phyloP scores from a whole-genome alignment of 2,329 filamentous ascomycete species.

The Truncatella angustata region DNA sequence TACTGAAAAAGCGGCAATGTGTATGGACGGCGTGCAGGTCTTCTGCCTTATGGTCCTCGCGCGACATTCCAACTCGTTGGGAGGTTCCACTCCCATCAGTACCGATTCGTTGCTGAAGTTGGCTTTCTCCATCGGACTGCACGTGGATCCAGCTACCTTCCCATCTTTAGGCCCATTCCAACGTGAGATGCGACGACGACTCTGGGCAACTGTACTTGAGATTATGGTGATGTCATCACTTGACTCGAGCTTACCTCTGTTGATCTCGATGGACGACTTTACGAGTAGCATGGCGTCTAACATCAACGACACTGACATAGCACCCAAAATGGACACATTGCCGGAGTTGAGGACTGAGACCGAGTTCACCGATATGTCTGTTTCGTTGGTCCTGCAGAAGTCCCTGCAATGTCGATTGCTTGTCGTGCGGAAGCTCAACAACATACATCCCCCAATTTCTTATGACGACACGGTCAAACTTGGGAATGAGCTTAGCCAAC shows the following conservation, averaged over 20 bases:
- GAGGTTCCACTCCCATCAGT: conserved; percentile 23
- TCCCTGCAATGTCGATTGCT: conserved; percentile 19
- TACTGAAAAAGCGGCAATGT: conserved; percentile 20
- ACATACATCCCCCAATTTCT: conserved; percentile 1
- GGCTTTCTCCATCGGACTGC: conserved; percentile 28
- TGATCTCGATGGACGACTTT: conserved; percentile 15
- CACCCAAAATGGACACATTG: neutral
- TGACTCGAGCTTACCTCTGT: conserved; percentile 21
- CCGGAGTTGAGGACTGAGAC: neutral
- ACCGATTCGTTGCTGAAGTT: conserved; percentile 27
- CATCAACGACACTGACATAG: conserved; percentile 17
- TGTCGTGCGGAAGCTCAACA: conserved; percentile 20
- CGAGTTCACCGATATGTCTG: conserved; percentile 18
- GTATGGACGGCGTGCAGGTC: conserved; percentile 23
- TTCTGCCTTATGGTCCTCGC: conserved; percentile 23
- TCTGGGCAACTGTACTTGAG: conserved; percentile 28
- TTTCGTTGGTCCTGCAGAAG: conserved; percentile 20
- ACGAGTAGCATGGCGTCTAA: conserved; percentile 18
- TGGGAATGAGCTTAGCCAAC: conserved; percentile 14
- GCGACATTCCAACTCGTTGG: conserved; percentile 21
- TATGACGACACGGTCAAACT: conserved; percentile 17
- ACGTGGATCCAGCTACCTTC: conserved; percentile 23
- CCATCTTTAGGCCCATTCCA: conserved; percentile 19
- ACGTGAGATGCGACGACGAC: conserved; percentile 23
- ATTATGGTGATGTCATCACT: conserved; percentile 20